phyloP scores from a whole-genome alignment of 176 grass and related monocot species.

The Rhynchospora breviuscula region DNA sequence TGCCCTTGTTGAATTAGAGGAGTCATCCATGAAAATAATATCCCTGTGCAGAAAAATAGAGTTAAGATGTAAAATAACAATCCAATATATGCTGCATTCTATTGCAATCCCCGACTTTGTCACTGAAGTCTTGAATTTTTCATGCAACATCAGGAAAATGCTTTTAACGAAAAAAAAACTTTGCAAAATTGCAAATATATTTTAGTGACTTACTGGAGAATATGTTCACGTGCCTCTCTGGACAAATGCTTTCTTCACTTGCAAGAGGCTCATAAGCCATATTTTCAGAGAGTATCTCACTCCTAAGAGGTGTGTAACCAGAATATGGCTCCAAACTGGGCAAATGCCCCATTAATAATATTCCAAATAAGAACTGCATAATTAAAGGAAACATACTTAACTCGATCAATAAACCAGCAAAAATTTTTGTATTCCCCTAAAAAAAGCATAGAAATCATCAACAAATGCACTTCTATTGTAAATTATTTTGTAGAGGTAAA shows the following conservation, averaged over 20 bases:
- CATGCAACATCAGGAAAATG: not conserved
- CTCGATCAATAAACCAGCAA: conserved; percentile 1
- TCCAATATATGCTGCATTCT: not conserved
- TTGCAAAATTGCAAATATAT: conserved; percentile 3
- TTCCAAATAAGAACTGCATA: conserved; percentile 83
- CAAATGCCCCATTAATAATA: conserved; percentile 74
- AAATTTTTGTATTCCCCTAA: not conserved
- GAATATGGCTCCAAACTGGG: conserved; percentile 79
- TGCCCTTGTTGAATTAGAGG: conserved; percentile 94
- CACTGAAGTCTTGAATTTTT: not conserved
- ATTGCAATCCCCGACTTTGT: not conserved
- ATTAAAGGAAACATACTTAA: not conserved
- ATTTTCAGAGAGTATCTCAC: conserved; percentile 45
- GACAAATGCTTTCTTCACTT: conserved; percentile 74
- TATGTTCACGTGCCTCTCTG: conserved; percentile 58
- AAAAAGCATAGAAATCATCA: not conserved
- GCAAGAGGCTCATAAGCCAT: conserved; percentile 81
- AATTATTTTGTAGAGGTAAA: not conserved
- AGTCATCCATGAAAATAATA: conserved; percentile 97
- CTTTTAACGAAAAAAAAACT: not conserved
- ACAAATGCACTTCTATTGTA: not conserved
- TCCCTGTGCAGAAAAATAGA: conserved; percentile 42
- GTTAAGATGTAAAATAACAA: not conserved
- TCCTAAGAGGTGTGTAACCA: conserved; percentile 71
- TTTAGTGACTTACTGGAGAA: conserved; percentile 58